These are phyloP conservation scores for Termitomyces sp. DNA, from an alignment of 768 basidiomycete species.

Conservation along the genomic window DNA sequence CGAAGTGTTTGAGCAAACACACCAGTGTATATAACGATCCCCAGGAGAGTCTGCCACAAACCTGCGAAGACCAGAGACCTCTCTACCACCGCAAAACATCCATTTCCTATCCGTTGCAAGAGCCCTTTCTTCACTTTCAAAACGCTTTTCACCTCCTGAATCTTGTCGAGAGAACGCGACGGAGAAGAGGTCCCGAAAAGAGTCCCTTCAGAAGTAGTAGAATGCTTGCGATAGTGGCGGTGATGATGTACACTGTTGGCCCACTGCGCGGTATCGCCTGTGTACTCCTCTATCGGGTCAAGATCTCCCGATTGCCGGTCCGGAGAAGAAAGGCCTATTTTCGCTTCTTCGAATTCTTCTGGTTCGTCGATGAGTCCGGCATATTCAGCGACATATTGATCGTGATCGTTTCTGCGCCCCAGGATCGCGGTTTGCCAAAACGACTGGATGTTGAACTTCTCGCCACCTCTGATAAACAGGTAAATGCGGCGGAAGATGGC, in stretches of 20 bases:
- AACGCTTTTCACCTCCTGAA: constrained; percentile 35
- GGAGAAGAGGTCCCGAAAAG: constrained; percentile 45
- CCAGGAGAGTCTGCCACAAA: constrained; percentile 58
- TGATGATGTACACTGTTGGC: constrained; percentile 39
- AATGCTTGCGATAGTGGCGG: constrained; percentile 36
- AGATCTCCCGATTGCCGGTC: constrained; percentile 24
- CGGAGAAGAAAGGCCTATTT: constrained; percentile 24
- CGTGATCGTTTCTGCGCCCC: constrained; percentile 31
- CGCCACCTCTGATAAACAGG: constrained; percentile 37
- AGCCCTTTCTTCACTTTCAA: constrained; percentile 18
- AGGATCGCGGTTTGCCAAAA: constrained; percentile 59
- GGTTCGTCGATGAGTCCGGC: constrained; percentile 49
- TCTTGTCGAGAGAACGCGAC: constrained; percentile 50
- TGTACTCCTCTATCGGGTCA: constrained; percentile 22
- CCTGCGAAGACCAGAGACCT: constrained; percentile 66
- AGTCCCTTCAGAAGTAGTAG: constrained; percentile 48
- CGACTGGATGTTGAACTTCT: constrained; percentile 37
- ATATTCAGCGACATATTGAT: constrained; percentile 43
- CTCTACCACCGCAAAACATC: constrained; percentile 50
- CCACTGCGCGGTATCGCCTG: constrained; percentile 47
- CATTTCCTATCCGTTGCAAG: constrained; percentile 37
- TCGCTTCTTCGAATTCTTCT: constrained; percentile 47
- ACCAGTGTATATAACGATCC: constrained; percentile 79
- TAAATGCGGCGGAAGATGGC: constrained; percentile 45
- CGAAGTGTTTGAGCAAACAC: constrained; percentile 2